Conservation (phyloP, 495 filamentous ascomycete species). For the Rhizodiscina lignyota region DNA sequence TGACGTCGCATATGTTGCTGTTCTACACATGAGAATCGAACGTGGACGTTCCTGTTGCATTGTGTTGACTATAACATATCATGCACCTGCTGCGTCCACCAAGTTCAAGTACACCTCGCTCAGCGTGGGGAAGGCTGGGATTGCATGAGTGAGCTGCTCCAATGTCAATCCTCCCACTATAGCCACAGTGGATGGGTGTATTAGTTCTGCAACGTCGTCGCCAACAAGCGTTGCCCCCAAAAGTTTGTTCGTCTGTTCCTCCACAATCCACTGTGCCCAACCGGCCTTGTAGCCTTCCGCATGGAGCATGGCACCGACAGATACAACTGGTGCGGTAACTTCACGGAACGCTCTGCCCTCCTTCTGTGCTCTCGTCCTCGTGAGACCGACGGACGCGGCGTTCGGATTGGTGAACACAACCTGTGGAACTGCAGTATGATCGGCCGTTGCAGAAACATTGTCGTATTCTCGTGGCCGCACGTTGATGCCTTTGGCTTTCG, state of each 20-base stretch:
- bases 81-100: conserved; percentile 1
- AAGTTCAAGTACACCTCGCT: conserved; percentile 1
- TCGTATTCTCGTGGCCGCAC: not conserved
- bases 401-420: conserved; percentile 3
- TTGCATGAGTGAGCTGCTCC: conserved; percentile 1
- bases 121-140: conserved; percentile 2
- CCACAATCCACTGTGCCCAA: conserved; percentile 3
- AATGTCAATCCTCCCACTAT: not conserved
- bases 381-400: conserved; percentile 1
- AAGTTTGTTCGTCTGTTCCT: conserved; percentile 1
- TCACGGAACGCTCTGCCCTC: not conserved
- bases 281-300: not conserved
- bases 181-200: not conserved
- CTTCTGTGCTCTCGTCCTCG: not conserved
- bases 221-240: conserved; percentile 1
- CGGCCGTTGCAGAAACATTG: not conserved
- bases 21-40: too few species aligned
- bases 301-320: not conserved
- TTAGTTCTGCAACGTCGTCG: not conserved
- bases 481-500: not conserved
- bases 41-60: too few species aligned
- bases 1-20: too few species aligned
- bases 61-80: too few species aligned
- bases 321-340: not conserved
- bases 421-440: not conserved